phyloP scores from a whole-genome alignment of 345 rosid species.

The Aethionema arabicum region DNA sequence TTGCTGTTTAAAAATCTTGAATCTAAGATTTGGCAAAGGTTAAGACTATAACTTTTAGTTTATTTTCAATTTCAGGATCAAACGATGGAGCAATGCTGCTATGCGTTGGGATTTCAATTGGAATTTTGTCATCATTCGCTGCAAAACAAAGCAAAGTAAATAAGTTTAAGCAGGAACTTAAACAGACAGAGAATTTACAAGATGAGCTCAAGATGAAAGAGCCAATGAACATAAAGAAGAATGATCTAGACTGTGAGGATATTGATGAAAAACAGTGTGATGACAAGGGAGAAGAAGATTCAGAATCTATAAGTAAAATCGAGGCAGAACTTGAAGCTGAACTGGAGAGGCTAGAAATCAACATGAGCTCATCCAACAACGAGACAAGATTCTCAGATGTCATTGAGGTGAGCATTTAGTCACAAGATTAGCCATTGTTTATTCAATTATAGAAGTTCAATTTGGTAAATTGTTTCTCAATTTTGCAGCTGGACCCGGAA shows the following conservation, averaged over 20 bases:
- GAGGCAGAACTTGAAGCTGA: slow-evolving; percentile 88
- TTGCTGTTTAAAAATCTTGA: neutral
- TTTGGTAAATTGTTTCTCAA: slow-evolving; percentile 19
- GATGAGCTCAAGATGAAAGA: slow-evolving; percentile 77
- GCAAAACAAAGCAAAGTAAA: slow-evolving; percentile 49
- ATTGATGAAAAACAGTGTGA: slow-evolving; percentile 31
- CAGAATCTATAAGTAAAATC: slow-evolving; percentile 57
- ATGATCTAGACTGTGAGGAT: slow-evolving; percentile 39
- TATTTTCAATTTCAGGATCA: slow-evolving; percentile 43
- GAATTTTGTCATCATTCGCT: slow-evolving; percentile 54
- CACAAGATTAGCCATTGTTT: neutral
- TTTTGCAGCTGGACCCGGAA: slow-evolving; percentile 59
- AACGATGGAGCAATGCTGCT: slow-evolving; percentile 45
- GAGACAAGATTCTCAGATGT: slow-evolving; percentile 38
- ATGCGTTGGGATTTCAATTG: slow-evolving; percentile 70
- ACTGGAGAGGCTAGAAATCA: slow-evolving; percentile 68
- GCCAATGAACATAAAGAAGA: slow-evolving; percentile 49
- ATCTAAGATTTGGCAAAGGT: neutral
- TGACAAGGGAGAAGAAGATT: slow-evolving; percentile 35
- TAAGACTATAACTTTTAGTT: slow-evolving; percentile 9
- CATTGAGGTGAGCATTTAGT: slow-evolving; percentile 45
- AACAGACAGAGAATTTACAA: slow-evolving; percentile 62
- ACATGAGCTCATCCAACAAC: slow-evolving; percentile 40
- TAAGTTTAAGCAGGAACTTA: slow-evolving; percentile 50
- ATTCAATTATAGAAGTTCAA: neutral